Percentiles rank a stretch among this genome's conserved stretches.
These are phyloP conservation scores for Colletotrichum somersetense DNA, from an alignment of 2,329 filamentous ascomycete genomes.

Conservation along the genomic window DNA sequence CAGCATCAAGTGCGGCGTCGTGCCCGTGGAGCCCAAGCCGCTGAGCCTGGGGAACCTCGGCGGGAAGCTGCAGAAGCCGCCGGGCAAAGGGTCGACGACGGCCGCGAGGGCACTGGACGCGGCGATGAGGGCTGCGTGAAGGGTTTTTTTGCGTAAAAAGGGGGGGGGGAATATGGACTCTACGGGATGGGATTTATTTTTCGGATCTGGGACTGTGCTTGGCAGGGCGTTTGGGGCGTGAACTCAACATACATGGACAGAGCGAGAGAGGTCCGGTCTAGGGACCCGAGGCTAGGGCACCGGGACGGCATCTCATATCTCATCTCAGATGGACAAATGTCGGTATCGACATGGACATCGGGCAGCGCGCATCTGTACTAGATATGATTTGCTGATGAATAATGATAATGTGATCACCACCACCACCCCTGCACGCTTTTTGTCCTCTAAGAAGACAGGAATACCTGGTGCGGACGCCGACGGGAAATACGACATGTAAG, in stretches of 20 bases:
- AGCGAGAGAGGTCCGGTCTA: background rate
- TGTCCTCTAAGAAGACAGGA: no score
- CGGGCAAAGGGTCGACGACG: conserved; percentile 1
- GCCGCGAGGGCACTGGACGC: conserved; percentile 19
- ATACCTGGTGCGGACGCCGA: no score
- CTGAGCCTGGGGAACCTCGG: conserved; percentile 32
- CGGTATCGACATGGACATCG: background rate
- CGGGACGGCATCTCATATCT: background rate
- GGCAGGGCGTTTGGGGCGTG: background rate
- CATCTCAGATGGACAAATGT: background rate
- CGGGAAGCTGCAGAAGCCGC: conserved; percentile 30
- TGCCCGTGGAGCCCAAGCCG: conserved; percentile 32
- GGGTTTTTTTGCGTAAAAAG: no score
- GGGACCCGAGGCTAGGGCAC: background rate
- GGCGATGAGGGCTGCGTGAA: background rate
- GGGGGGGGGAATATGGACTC: background rate
- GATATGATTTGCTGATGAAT: background rate
- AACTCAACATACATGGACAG: background rate
- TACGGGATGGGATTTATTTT: background rate
- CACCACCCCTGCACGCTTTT: no score
- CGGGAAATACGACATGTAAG: no score
- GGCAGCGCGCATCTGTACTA: background rate
- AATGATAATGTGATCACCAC: conserved; percentile 3
- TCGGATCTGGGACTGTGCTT: background rate
- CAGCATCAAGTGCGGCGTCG: conserved; percentile 37